Percentiles rank a stretch among this genome's conserved stretches.
Evolutionary conservation across 192 early-diverging fungal species (phyloP).

Genomic region (Chytriomyces confervae): DNA sequence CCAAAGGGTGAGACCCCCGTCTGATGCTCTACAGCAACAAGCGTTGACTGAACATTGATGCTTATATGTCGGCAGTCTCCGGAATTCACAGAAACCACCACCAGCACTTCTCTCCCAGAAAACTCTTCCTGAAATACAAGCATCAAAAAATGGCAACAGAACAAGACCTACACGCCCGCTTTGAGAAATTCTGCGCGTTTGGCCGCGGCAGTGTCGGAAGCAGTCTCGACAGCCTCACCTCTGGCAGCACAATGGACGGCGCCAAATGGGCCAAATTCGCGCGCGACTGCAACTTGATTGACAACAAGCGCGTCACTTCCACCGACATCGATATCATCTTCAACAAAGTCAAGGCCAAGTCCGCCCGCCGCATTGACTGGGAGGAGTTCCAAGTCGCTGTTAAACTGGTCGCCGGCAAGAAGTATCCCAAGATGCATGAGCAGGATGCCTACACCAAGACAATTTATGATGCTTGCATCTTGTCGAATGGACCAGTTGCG

Average conservation of each 20-base stretch:
- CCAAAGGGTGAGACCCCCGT: too few species aligned
- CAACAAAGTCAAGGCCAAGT: conserved; percentile 60
- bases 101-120: not conserved
- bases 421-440: conserved; percentile 46
- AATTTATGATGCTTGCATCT: conserved; percentile 35
- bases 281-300: conserved; percentile 54
- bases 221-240: not conserved
- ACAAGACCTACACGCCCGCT: conserved; percentile 2
- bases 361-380: conserved; percentile 51
- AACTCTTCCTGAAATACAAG: not conserved
- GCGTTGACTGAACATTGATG: not conserved
- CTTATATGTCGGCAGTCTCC: not conserved
- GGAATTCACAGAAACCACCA: not conserved
- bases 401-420: conserved; percentile 53
- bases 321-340: conserved; percentile 50
- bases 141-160: conserved; percentile 22
- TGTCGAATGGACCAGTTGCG: conserved; percentile 10
- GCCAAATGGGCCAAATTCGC: conserved; percentile 51
- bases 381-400: conserved; percentile 50
- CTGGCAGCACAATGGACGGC: not conserved
- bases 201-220: not conserved
- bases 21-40: too few species aligned
- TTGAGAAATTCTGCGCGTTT: conserved; percentile 3
- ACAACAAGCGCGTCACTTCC: conserved; percentile 50
- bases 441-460: conserved; percentile 43